Conservation (phyloP, 176 grass and related monocot genomes). For the Musa acuminata region DNA sequence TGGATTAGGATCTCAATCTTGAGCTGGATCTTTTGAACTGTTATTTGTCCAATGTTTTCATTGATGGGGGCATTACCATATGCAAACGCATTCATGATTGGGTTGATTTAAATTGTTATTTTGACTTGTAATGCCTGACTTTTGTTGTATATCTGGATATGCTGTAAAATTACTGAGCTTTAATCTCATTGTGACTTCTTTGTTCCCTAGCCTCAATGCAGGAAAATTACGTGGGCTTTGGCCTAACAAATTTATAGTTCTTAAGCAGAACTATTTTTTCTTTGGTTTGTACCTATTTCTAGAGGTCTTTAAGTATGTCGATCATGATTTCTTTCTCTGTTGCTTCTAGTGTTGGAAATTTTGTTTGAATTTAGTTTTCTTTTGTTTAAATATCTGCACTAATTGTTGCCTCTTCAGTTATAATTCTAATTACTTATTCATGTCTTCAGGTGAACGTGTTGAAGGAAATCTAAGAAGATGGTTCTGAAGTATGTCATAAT, state of each 20-base stretch:
- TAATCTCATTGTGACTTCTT: not conserved
- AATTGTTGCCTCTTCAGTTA: not conserved
- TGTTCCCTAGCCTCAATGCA: too few species aligned
- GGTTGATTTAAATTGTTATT: not conserved
- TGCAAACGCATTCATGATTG: not conserved
- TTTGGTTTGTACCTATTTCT: not conserved
- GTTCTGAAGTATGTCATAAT: constrained; percentile 2
- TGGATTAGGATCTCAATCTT: not conserved
- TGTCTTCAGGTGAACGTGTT: not conserved
- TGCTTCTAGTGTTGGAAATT: not conserved
- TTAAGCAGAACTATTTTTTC: not conserved
- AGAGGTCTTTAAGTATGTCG: not conserved
- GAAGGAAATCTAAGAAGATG: not conserved
- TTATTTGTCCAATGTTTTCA: not conserved
- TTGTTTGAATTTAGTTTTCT: not conserved
- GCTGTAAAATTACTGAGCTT: not conserved
- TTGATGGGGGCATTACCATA: too few species aligned
- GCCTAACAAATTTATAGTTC: not conserved
- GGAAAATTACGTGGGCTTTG: too few species aligned
- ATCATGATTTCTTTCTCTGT: not conserved
- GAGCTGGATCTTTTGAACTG: not conserved
- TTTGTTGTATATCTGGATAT: not conserved
- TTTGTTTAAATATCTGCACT: not conserved
- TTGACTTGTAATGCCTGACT: not conserved
- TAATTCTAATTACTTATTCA: not conserved